Base-by-base conservation (phyloP, 2,329 filamentous ascomycete species). In the Pseudocercospora pini-densiflorae region DNA sequence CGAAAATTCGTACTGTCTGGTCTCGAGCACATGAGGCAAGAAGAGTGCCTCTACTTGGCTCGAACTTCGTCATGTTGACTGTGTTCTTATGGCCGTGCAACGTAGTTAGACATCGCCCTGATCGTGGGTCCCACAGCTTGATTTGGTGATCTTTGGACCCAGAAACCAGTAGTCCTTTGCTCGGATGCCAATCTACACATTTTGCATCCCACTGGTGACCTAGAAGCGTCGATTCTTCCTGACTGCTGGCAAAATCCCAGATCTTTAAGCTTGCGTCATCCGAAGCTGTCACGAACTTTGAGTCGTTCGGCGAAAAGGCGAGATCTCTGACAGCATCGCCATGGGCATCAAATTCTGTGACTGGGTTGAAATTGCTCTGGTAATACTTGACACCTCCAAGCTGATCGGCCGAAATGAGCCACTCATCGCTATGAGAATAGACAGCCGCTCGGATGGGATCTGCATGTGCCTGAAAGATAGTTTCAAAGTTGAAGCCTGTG, bases 151-250 rank as follows among this genome's bases (percentile, higher is more conserved):
- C 95, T 81, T 99, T 99, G 10, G 94, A 98, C 43, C 95, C 95
- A 0, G 95, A 98, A 3, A 97, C 94, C 33, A 99, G 86, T 4
- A 99, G 82, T 1, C 95, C 95, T 81, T 97, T 98, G 21, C 90
- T 92, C 1, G 94, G 94, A 81, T 99, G 95, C 95, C 95, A 99
- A 77, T 99, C 94, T 64, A 96, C 96, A 61, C 90, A 92, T 80
- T 98, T 98, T 21, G 93, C 94, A 77, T 99, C 95, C 95, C 95
- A 99, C 70, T 93, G 93, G 79, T 99, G 95, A n/a, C 95, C 95
- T 45, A 90, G 91, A 45, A 99, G 82, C 10, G 91, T 90, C 0
- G 90, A 90, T 75, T 98, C 94, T 77, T 93, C 92, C 24, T 89
- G 86, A 19, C 93, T 93, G 29, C 90, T 89, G 9, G 93, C 93